Base-by-base conservation (phyloP, 2,329 filamentous ascomycete genomes). In the Trichoderma harzianum region DNA sequence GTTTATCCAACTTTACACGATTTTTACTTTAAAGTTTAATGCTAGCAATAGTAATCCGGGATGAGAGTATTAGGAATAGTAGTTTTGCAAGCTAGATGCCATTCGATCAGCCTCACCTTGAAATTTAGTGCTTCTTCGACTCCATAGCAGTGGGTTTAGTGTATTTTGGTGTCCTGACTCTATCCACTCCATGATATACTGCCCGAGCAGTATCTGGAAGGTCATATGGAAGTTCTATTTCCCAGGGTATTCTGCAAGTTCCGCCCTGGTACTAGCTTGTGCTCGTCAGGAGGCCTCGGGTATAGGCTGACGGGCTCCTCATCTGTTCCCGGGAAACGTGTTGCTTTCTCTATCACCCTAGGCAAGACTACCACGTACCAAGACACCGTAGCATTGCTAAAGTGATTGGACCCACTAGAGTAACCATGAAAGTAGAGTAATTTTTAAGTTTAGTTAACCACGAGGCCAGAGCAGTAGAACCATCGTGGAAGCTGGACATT, bases 371-470 rank as follows among this genome's bases (percentile, higher is more conserved):
- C 58, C 12, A 43, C 16, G 39, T 43, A n/a, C 7, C 16, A 43
- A 43, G 16, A 7, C 39, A 43, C 0, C 1, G 39, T 43, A n/a
- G 39, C 7, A 11, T 36, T 24, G n/a, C 12, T 12, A 24, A 68
- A 30, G 18, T 43, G 5, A 43, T 10, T 16, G 12, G 53, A 32
- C 26, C 51, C 65, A 58, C 65, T 60, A 30, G 32, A 39, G 32
- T 57, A 67, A 67, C 64, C 51, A 68, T 60, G 64, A 68, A 68
- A 68, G 53, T 68, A 68, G 65, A 68, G 65, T 68, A 60, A 43
- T 30, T 58, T 58, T 68, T 68, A 68, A 68, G 65, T 58, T 60
- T 58, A 68, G 53, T 30, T 32, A 24, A 14, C 34, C 18, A 18
- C 18, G 24, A 18, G 30, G 47, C 47, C 11, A 26, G 12, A 18